Percentiles rank a stretch among this genome's conserved stretches.
These are phyloP conservation scores for Salix koriyanagi DNA, from an alignment of 345 rosid genomes.

Conservation along the genomic window DNA sequence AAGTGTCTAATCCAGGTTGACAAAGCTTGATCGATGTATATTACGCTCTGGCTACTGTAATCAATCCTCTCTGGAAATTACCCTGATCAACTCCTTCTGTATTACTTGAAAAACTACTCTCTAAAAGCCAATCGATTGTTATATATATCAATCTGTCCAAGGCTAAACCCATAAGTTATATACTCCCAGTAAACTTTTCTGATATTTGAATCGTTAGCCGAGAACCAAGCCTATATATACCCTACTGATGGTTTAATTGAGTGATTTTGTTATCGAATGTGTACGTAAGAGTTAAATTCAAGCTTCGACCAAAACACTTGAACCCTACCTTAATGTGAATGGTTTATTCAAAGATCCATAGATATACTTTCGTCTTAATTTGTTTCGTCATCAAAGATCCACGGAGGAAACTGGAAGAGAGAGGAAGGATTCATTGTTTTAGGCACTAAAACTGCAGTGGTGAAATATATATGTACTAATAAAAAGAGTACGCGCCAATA, in stretches of 20 bases:
- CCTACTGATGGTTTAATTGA: too few species aligned
- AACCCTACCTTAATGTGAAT: not conserved
- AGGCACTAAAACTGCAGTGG: not conserved
- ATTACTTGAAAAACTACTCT: not conserved
- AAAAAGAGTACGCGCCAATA: not conserved
- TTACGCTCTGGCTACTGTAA: not conserved
- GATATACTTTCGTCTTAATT: not conserved
- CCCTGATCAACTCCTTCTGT: not conserved
- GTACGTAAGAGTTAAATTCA: too few species aligned
- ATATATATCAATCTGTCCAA: too few species aligned
- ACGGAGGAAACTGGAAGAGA: not conserved
- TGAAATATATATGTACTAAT: not conserved
- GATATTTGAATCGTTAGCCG: not conserved
- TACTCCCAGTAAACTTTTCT: too few species aligned
- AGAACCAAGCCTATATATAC: too few species aligned
- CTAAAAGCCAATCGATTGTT: not conserved
- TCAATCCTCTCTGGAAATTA: not conserved
- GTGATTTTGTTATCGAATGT: too few species aligned
- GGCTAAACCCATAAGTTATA: too few species aligned
- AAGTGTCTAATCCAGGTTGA: not conserved
- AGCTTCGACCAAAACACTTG: not conserved
- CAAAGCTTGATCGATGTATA: not conserved
- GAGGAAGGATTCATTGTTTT: not conserved
- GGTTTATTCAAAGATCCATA: not conserved
- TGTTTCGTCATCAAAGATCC: not conserved